phyloP scores from a whole-genome alignment of 2,329 filamentous ascomycete genomes.

The Fusarium odoratissimum region DNA sequence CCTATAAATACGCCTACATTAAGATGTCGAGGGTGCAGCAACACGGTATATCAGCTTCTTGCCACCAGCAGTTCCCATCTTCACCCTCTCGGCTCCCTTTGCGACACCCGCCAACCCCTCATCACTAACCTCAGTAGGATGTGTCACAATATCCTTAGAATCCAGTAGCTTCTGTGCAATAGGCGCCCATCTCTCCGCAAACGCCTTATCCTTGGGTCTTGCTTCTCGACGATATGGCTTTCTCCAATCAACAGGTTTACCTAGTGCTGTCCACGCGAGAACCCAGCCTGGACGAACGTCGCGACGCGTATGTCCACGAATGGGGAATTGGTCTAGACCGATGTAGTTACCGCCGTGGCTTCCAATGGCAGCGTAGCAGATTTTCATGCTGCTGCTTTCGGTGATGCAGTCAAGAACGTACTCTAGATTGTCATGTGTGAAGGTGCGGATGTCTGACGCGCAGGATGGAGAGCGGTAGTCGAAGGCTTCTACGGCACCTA shows the following conservation, averaged over 20 bases:
- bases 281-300: constrained; percentile 38
- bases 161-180: constrained; percentile 1
- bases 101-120: neutral
- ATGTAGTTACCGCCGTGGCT: constrained; percentile 24
- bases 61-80: constrained; percentile 6
- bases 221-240: constrained; percentile 16
- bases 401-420: constrained; percentile 1
- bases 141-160: neutral
- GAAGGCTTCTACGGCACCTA: neutral
- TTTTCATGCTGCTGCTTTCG: constrained; percentile 4
- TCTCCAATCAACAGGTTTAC: constrained; percentile 19
- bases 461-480: constrained; percentile 4
- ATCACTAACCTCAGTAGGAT: constrained; percentile 4
- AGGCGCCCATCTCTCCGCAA: constrained; percentile 5
- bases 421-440: neutral
- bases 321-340: constrained; percentile 36
- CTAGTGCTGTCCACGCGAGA: constrained; percentile 31
- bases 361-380: neutral
- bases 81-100: neutral
- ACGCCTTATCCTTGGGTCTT: neutral
- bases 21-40: neutral
- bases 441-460: constrained; percentile 3
- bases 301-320: constrained; percentile 41
- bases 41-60: constrained; percentile 3
- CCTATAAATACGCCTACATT: accelerated